Conservation (phyloP, 139 green algal species). For the Cymbomonas tetramitiformis region DNA sequence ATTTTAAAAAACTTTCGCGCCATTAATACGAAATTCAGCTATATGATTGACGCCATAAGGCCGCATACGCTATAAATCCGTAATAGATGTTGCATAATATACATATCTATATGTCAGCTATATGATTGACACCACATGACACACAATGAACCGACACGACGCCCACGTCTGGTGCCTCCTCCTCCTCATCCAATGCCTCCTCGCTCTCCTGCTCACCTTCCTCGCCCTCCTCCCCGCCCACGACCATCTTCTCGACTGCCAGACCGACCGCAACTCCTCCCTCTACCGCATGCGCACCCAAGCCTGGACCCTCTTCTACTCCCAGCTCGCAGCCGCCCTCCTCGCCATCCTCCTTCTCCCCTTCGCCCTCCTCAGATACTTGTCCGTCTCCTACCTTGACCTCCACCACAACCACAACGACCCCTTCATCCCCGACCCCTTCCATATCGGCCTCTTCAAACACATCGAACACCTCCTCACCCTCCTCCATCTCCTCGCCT, state of each 20-base stretch:
- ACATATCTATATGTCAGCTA: no score
- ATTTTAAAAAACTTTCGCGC: no score
- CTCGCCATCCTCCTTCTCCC: slow-evolving; percentile 7
- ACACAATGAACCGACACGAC: neutral
- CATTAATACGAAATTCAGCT: no score
- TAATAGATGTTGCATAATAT: no score
- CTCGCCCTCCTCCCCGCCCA: neutral
- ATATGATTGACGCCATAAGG: no score
- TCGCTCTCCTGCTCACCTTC: neutral
- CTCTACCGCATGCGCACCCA: no score
- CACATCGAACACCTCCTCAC: neutral
- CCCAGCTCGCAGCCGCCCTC: neutral
- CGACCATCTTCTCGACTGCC: no score
- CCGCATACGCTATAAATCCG: no score
- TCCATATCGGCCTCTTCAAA: slow-evolving; percentile 1
- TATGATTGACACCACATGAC: neutral
- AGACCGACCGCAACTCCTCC: no score
- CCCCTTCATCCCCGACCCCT: slow-evolving; percentile 9
- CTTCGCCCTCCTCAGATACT: neutral
- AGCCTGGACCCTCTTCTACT: no score
- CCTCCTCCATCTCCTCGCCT: neutral
- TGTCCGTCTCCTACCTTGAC: neutral
- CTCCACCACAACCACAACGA: neutral
- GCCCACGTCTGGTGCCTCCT: neutral
- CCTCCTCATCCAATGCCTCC: neutral